Evolutionary conservation across 306 rosid species (phyloP).

Genomic region (Begonia fuchsioides): DNA sequence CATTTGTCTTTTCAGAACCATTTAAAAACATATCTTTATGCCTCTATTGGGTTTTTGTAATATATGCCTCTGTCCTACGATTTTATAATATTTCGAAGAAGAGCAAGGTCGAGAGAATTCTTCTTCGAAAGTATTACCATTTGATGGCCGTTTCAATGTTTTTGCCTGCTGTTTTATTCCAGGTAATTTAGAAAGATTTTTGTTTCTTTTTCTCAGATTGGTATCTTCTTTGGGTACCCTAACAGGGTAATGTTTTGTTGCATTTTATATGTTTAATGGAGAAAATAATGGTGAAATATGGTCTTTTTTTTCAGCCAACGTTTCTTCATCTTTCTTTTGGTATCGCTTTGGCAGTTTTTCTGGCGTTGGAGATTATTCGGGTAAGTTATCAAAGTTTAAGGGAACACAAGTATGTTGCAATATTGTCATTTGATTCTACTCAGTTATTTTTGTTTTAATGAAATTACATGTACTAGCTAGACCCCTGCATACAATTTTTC

Average conservation of each 20-base stretch:
- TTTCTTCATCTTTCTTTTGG: conserved; percentile 91
- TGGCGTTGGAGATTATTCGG: conserved; percentile 74
- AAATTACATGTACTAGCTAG: no score
- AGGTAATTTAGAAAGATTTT: conserved; percentile 66
- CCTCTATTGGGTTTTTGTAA: conserved; percentile 57
- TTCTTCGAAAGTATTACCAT: conserved; percentile 88
- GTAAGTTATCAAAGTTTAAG: conserved; percentile 30
- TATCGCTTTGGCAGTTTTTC: conserved; percentile 74
- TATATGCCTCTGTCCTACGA: conserved; percentile 50
- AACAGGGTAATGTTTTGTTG: no score
- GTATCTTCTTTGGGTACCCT: no score
- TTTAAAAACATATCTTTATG: conserved; percentile 60
- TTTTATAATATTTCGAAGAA: conserved; percentile 81
- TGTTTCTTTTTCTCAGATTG: no score
- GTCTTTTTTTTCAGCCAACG: conserved; percentile 47
- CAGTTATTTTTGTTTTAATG: no score
- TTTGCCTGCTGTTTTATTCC: conserved; percentile 86
- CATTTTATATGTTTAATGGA: no score
- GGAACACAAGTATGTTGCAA: no score
- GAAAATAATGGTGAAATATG: no score
- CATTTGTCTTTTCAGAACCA: conserved; percentile 78
- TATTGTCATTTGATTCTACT: no score
- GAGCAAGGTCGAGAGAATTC: conserved; percentile 91
- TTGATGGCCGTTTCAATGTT: conserved; percentile 90
- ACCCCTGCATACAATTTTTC: no score